phyloP scores from a whole-genome alignment of 139 green algal genomes.

The Volvox reticuliferus region DNA sequence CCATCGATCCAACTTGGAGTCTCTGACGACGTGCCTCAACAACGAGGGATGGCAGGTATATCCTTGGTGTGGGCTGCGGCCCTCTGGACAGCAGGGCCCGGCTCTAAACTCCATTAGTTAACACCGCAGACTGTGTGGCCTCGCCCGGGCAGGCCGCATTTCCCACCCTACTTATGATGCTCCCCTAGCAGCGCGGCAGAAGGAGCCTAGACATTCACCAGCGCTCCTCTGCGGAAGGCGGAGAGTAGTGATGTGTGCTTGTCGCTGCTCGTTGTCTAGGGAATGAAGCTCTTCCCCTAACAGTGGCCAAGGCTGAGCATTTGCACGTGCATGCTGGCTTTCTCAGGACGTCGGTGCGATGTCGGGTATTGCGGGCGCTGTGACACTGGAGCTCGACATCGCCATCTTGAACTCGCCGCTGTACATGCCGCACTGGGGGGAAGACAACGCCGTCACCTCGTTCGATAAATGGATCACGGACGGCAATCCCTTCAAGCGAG shows the following conservation, averaged over 20 bases:
- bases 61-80: no score
- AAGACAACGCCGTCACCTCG: neutral
- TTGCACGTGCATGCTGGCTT: neutral
- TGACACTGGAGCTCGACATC: constrained; percentile 35
- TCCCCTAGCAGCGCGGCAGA: no score
- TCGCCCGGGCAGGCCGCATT: no score
- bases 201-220: no score
- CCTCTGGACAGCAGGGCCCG: neutral
- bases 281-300: no score
- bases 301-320: no score
- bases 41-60: constrained; percentile 48
- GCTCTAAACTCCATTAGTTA: neutral
- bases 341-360: constrained; percentile 20
- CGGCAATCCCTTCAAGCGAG: constrained; percentile 63
- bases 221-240: no score
- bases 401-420: constrained; percentile 38
- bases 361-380: neutral
- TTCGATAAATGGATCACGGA: constrained; percentile 58
- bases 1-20: constrained; percentile 66
- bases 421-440: constrained; percentile 32
- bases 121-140: no score
- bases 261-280: no score
- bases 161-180: no score
- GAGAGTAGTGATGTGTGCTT: no score
- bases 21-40: constrained; percentile 48